Base-by-base conservation (phyloP, 495 filamentous ascomycete genomes). In the Penicillium verhagenii region DNA sequence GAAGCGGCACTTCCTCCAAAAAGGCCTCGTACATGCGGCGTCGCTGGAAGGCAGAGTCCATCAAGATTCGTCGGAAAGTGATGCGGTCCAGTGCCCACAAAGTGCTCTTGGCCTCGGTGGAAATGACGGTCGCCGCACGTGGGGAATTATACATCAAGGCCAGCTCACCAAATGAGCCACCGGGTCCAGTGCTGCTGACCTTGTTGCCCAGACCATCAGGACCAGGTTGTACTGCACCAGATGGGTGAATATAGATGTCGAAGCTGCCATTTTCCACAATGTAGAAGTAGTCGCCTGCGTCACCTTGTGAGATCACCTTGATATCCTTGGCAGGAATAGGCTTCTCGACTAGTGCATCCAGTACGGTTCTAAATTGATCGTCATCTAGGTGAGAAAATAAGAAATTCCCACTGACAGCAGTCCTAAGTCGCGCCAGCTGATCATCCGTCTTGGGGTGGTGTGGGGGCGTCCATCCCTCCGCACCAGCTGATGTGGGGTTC, bases 101-200 rank as follows among this genome's bases (percentile, higher is more conserved):
- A 1, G 86, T 93, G 66, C 86, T 90, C 47, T 83, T 78, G 4
- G 86, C 61, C 49, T 95, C 91, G 23, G 86, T 85, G 16, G 89
- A 94, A 49, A 95, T 83, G 49, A 98, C 91, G 1, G 94, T 97
- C 3, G 94, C 94, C n/a, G 95, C 95, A 62, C 94, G 88, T 4
- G 95, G 94, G 14, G 94, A 91, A 63, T 97, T 97, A 74, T 98
- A 98, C 94, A 98, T 97, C 63, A 98, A 78, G 20, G 94, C 94
- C 47, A 98, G 78, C 73, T 98, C 94, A 57, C 94, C 94, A 74
- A 98, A 98, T n/a, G 90, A 95, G 49, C 92, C 91, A 24, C 95
- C 95, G 3, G 92, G 84, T 33, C 88, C 88, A 50, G 92, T 93
- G 35, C 74, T 82, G 63, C 81, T 82, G n/a, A 97, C 92, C 59